These are phyloP conservation scores for Sisymbrium altissimum DNA, from an alignment of 345 rosid genomes.

Conservation along the genomic window DNA sequence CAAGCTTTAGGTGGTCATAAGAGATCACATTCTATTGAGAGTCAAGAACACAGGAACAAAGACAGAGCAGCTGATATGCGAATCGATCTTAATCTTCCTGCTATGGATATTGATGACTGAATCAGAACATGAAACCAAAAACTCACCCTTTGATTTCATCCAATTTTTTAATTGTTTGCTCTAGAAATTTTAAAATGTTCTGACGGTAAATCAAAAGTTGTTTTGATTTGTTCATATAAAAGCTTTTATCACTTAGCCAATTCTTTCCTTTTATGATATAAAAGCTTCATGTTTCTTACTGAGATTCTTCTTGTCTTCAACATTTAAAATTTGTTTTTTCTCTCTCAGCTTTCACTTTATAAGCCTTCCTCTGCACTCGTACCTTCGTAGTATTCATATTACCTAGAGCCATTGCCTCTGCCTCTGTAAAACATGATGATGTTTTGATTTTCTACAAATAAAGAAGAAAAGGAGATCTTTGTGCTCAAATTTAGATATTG, in stretches of 20 bases:
- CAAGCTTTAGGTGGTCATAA: constrained; percentile 97
- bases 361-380: not conserved
- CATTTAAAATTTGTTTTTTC: not conserved
- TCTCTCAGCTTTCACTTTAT: constrained; percentile 4
- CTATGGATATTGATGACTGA: constrained; percentile 39
- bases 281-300: constrained; percentile 2
- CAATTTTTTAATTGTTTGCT: not conserved
- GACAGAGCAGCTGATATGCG: constrained; percentile 41
- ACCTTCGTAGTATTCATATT: not conserved
- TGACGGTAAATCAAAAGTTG: constrained; percentile 1
- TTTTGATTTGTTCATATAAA: constrained; percentile 22
- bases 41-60: constrained; percentile 41
- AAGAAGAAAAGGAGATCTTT: too few relatives aligned
- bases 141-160: not conserved
- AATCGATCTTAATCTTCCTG: constrained; percentile 75
- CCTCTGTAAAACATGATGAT: not conserved
- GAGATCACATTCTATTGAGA: constrained; percentile 75
- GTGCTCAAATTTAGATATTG: too few relatives aligned
- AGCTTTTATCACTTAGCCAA: not conserved
- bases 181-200: not conserved
- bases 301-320: constrained; percentile 3
- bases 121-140: not conserved
- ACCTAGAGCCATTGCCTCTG: not conserved
- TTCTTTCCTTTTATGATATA: constrained; percentile 15
- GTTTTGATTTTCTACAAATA: too few relatives aligned